Conservation (phyloP, 2,329 filamentous ascomycete genomes). For the Albophoma yamanashiensis region DNA sequence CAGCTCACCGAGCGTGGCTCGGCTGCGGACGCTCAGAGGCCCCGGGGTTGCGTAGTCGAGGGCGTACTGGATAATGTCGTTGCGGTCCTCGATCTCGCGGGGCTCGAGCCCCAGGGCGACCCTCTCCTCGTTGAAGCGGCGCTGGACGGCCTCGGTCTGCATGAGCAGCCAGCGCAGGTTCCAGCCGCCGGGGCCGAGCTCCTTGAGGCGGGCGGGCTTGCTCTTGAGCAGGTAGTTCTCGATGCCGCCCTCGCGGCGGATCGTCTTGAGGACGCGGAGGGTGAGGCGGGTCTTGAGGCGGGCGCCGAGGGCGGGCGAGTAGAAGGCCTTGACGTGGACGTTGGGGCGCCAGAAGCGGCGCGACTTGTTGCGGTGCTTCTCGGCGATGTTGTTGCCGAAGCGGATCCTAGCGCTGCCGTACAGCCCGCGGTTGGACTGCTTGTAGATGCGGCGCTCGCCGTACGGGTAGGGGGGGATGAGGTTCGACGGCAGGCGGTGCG, state of each 20-base stretch:
- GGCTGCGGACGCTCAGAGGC: conserved; percentile 22
- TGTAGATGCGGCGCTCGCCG: conserved; percentile 59
- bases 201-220: conserved; percentile 67
- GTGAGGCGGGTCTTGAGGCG: conserved; percentile 60
- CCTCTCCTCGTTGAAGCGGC: conserved; percentile 55
- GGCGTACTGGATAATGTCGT: conserved; percentile 27
- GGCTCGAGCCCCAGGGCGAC: conserved; percentile 49
- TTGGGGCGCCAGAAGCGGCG: conserved; percentile 68
- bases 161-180: conserved; percentile 80
- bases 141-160: conserved; percentile 59
- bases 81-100: conserved; percentile 22
- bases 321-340: conserved; percentile 57
- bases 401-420: conserved; percentile 62
- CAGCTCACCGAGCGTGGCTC: conserved; percentile 26
- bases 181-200: conserved; percentile 87
- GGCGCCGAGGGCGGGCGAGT: conserved; percentile 48
- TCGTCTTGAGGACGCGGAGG: conserved; percentile 57
- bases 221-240: conserved; percentile 84
- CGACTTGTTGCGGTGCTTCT: conserved; percentile 57
- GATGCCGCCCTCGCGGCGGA: conserved; percentile 78
- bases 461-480: conserved; percentile 62
- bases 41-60: conserved; percentile 31
- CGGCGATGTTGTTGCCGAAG: conserved; percentile 71
- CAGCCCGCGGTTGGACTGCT: conserved; percentile 68
- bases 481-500: conserved; percentile 32